A percentile compares a stretch with the other conserved stretches of the same genome.
Evolutionary conservation across 345 rosid species (phyloP).

Genomic region (Gossypium mustelinum): DNA sequence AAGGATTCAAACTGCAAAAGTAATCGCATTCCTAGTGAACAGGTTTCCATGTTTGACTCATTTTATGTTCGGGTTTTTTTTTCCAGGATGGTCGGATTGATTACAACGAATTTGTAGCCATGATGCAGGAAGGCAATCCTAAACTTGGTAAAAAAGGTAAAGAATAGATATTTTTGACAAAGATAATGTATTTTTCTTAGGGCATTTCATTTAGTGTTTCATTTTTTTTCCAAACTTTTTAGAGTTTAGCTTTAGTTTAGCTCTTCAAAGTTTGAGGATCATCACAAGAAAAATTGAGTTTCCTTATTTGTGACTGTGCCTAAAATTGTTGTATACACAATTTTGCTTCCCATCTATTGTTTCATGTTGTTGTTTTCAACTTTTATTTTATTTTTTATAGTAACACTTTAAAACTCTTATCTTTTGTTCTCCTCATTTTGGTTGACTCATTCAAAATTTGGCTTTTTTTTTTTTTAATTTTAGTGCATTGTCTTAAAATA

Average conservation of each 20-base stretch:
- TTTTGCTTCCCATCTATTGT: neutral
- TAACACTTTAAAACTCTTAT: no score
- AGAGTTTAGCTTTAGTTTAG: slow-evolving; percentile 12
- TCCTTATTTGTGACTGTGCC: neutral
- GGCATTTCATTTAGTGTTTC: neutral
- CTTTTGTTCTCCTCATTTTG: no score
- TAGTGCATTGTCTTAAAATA: neutral
- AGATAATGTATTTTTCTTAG: neutral
- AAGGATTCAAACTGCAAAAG: neutral
- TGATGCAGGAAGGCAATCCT: slow-evolving; percentile 51
- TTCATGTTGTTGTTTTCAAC: neutral
- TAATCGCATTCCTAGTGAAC: neutral
- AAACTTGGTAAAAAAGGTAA: slow-evolving; percentile 29
- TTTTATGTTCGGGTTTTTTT: neutral
- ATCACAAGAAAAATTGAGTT: neutral
- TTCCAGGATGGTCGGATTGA: slow-evolving; percentile 61
- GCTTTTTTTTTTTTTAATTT: neutral
- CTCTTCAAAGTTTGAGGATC: slow-evolving; percentile 10
- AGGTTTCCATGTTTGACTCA: neutral
- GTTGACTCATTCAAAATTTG: no score
- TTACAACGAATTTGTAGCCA: slow-evolving; percentile 61
- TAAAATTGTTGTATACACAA: neutral
- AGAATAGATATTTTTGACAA: slow-evolving; percentile 17
- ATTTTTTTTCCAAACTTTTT: neutral
- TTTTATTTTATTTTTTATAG: no score